Conservation (phyloP, 2,329 filamentous ascomycete species). For the Pseudopithomyces chartarum region DNA sequence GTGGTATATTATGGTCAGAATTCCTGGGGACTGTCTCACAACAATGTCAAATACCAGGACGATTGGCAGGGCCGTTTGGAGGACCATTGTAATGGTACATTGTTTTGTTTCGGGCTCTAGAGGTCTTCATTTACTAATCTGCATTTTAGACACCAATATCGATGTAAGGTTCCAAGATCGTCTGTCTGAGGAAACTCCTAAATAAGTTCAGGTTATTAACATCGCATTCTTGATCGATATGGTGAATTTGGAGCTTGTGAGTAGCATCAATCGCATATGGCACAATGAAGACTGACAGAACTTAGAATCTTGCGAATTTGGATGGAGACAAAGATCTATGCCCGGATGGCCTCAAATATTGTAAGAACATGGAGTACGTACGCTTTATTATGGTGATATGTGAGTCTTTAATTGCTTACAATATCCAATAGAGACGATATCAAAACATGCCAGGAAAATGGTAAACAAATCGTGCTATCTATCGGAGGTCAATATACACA, state of each 20-base stretch:
- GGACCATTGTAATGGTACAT: neutral
- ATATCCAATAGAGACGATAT: too few relatives aligned
- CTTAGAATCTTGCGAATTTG: neutral
- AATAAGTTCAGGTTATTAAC: neutral
- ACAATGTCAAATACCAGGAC: neutral
- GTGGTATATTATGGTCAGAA: neutral
- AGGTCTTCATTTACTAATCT: neutral
- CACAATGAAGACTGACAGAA: neutral
- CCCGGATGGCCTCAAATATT: neutral
- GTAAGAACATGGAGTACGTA: neutral
- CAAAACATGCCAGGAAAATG: too few relatives aligned
- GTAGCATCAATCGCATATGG: neutral
- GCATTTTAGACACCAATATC: neutral
- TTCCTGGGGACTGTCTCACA: neutral
- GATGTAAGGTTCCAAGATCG: neutral
- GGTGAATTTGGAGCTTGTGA: neutral
- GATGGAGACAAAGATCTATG: neutral
- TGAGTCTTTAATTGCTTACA: too few relatives aligned
- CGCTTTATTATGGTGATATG: too few relatives aligned
- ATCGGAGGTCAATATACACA: too few relatives aligned
- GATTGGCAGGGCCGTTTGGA: neutral
- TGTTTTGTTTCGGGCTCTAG: neutral
- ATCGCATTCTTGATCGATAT: neutral
- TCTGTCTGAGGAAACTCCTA: neutral
- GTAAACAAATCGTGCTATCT: too few relatives aligned